Evolutionary conservation across 2,329 filamentous ascomycete species (phyloP), one percentile per base, ranked within the genome.

Genomic region (Microdochium bolleyi): DNA sequence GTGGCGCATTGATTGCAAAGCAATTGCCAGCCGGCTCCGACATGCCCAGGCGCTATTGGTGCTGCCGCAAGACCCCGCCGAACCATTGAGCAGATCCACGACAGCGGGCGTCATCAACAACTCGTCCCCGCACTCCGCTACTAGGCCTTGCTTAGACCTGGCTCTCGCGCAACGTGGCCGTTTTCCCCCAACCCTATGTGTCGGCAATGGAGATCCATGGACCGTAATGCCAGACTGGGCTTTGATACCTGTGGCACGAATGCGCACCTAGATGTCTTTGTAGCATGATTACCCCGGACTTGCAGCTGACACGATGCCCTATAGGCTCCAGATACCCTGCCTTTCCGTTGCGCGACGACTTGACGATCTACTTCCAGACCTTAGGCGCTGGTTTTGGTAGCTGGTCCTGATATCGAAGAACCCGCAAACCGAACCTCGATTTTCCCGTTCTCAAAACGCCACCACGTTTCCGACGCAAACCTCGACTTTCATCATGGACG

Each of bases 301-400:
- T 34, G 30, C 30, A 9, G 9, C 30, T 34, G 9, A 9, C 30
- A 34, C 30, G 30, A 34, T 34, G 30, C 9, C 30, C 30, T 9
- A 34, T 34, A 46, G 41, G 41, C 22, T 46, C 16, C n/a, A 46
- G 41, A 46, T 46, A 46, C 41, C 41, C 41, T 19, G 21, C 21
- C 50, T 58, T 57, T 57, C 58, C 41, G 48, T 54, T 55, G 57
- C 58, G 55, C 58, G 54, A 60, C 59, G 59, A 62, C 58, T 58
- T 55, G 37, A 55, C 56, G 54, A 55, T 53, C 61, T 56, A 51
- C 51, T 56, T 57, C 21, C 16, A 16, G 19, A 46, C 16, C 13
- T 19, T 22, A 60, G 63, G 63, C 64, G 64, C 66, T 60, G 65
- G 64, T 62, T 64, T 67, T 67, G 55, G 60, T 62, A 62, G 59